Evolutionary conservation across 2,329 filamentous ascomycete genomes (phyloP), one percentile per base, ranked within the genome.

Genomic region (Diaporthe vaccinii): DNA sequence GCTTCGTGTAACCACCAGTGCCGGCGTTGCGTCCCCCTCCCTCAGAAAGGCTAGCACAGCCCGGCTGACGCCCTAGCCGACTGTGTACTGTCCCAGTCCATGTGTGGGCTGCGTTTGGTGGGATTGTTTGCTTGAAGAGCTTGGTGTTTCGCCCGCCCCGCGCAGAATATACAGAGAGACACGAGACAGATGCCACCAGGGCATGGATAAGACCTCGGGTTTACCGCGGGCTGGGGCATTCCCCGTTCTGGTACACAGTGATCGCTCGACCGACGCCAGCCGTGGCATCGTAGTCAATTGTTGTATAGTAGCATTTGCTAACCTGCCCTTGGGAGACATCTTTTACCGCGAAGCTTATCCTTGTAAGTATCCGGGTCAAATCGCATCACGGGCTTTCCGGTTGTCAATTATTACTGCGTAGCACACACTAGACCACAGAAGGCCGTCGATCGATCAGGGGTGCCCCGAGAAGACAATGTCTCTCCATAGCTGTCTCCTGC

Each of bases 1-100:
- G 61, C 72, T 74, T 74, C 39, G 58, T 75, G 73, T 72, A 67
- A 75, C 68, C 34, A 44, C 59, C 57, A 75, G 49, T 75, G 73
- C 68, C 73, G 67, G 67, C 36, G 55, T 70, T 68, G 65, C 44
- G 65, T 61, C 58, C 36, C 58, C 49, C 39, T 72, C 39, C 67
- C 41, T 62, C 34, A 67, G 69, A n/a, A 51, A 9, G 28, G 31
- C 44, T 65, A 62, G 57, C 46, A 71, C 73, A 72, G 44, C 53
- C 36, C 46, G 28, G 58, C 73, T 65, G 70, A 53, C 41, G 71
- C 46, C 14, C 65, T 55, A 39, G 46, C 31, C 49, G 31, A 55
- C 49, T 41, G 34, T 34, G 46, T 49, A 49, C 59, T 34, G 31
- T 53, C 31, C 44, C n/a, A 68, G 46, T 31, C 62, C 46, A 68